Conservation (phyloP, 1,284 basidiomycete species). For the Puccinia hordei region DNA sequence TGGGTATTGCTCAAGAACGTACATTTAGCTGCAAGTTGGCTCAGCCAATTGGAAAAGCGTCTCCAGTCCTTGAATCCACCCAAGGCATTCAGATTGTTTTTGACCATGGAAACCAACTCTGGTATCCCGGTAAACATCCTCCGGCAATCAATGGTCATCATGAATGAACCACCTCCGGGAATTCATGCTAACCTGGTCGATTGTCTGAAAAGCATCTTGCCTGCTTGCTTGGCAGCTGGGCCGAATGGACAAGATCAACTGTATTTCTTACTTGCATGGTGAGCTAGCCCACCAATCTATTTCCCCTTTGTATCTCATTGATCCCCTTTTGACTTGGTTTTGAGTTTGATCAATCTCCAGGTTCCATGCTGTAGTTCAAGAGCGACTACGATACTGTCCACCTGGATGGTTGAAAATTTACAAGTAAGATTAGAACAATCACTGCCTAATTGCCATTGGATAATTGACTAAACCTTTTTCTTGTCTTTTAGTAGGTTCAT, state of each 20-base stretch:
- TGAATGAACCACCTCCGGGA: slow-evolving; percentile 96
- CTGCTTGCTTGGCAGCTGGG: slow-evolving; percentile 70
- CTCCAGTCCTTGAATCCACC: slow-evolving; percentile 81
- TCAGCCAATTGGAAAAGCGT: slow-evolving; percentile 91
- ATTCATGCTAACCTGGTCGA: slow-evolving; percentile 91
- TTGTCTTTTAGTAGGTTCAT: slow-evolving; percentile 68
- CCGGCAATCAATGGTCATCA: slow-evolving; percentile 87
- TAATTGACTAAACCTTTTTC: not conserved
- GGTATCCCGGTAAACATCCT: slow-evolving; percentile 92
- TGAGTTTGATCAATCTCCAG: not conserved
- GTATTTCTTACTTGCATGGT: slow-evolving; percentile 85
- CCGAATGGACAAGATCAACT: slow-evolving; percentile 85
- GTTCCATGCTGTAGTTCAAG: slow-evolving; percentile 93
- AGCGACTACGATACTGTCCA: slow-evolving; percentile 88
- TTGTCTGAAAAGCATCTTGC: slow-evolving; percentile 76
- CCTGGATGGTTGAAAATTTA: slow-evolving; percentile 93
- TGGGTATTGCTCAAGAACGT: slow-evolving; percentile 97
- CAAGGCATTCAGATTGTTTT: slow-evolving; percentile 87
- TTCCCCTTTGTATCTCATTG: not conserved
- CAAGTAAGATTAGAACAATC: slow-evolving; percentile 62
- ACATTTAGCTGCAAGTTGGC: slow-evolving; percentile 80
- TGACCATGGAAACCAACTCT: slow-evolving; percentile 93
- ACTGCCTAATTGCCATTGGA: not conserved
- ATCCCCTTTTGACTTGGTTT: not conserved
- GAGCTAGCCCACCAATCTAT: not conserved